Percentiles rank a stretch among this genome's conserved stretches.
These are phyloP conservation scores for Cyclostephanos invisitatus DNA, from an alignment of 108 stramenopile species.

Conservation along the genomic window DNA sequence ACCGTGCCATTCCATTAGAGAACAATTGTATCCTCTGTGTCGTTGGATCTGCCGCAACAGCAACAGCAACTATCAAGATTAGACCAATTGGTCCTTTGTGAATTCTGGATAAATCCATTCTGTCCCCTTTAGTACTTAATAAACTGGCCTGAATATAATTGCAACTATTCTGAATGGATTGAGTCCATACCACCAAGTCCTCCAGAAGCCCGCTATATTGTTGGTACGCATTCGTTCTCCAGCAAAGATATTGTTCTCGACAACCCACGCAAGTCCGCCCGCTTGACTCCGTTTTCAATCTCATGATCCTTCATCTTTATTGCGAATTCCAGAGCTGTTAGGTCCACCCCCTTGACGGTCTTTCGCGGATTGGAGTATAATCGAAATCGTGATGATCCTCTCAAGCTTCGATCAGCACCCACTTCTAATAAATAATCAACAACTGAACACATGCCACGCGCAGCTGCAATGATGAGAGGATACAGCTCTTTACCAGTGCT, in stretches of 20 bases:
- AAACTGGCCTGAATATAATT: no score
- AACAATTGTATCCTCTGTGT: no score
- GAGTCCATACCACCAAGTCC: no score
- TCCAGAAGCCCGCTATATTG: neutral
- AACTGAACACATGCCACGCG: conserved; percentile 76
- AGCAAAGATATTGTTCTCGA: conserved; percentile 30
- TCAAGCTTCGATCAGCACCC: conserved; percentile 21
- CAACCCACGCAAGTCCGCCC: conserved; percentile 53
- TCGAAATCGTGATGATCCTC: conserved; percentile 47
- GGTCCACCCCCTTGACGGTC: conserved; percentile 53
- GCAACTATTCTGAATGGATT: no score
- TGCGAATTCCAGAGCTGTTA: conserved; percentile 68
- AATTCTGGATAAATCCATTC: no score
- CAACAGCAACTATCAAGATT: no score
- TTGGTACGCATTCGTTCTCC: conserved; percentile 6
- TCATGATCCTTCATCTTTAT: conserved; percentile 55
- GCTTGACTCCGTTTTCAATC: conserved; percentile 48
- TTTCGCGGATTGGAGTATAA: conserved; percentile 54
- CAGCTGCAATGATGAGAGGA: conserved; percentile 77
- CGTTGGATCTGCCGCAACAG: no score
- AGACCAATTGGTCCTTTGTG: no score
- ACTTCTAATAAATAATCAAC: conserved; percentile 66
- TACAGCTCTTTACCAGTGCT: conserved; percentile 49
- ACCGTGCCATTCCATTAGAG: no score
- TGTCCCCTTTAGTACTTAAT: no score